These are phyloP conservation scores for Chlamydomonas applanata DNA, from an alignment of 139 green algal species.

Conservation along the genomic window DNA sequence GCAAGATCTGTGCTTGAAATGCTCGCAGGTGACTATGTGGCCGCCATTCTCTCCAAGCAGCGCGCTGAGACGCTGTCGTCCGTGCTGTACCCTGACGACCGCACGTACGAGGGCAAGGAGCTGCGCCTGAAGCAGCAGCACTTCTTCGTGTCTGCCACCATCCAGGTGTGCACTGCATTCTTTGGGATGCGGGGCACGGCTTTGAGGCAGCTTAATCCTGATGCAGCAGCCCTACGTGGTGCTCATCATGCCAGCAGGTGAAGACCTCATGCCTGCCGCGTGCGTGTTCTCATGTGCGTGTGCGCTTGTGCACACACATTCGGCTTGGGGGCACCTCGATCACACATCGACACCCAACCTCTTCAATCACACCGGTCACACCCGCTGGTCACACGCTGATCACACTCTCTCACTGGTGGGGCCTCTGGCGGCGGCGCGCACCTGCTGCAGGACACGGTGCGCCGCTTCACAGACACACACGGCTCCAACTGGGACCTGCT, in stretches of 20 bases:
- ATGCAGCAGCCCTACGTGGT: background rate
- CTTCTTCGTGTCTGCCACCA: slow-evolving; percentile 96
- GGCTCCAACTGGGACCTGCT: slow-evolving; percentile 65
- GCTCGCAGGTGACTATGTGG: slow-evolving; percentile 57
- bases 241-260: background rate
- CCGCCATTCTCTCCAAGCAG: slow-evolving; percentile 95
- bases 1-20: too few species aligned
- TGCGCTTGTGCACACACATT: too few species aligned
- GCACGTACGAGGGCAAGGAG: slow-evolving; percentile 96
- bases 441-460: slow-evolving; percentile 87
- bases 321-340: too few species aligned
- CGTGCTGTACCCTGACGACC: slow-evolving; percentile 98
- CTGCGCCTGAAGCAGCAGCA: slow-evolving; percentile 99
- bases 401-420: too few species aligned
- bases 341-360: too few species aligned
- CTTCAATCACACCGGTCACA: too few species aligned
- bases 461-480: slow-evolving; percentile 78
- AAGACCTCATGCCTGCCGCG: background rate
- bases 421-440: too few species aligned
- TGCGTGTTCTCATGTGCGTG: too few species aligned
- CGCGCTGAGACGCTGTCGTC: slow-evolving; percentile 92
- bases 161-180: slow-evolving; percentile 64
- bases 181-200: background rate
- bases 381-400: too few species aligned
- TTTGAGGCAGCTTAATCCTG: background rate